A percentile compares a stretch with the other conserved stretches of the same genome.
These are phyloP conservation scores for Ceratocystis diversiconidia DNA, from an alignment of 2,329 filamentous ascomycete species.

Conservation along the genomic window DNA sequence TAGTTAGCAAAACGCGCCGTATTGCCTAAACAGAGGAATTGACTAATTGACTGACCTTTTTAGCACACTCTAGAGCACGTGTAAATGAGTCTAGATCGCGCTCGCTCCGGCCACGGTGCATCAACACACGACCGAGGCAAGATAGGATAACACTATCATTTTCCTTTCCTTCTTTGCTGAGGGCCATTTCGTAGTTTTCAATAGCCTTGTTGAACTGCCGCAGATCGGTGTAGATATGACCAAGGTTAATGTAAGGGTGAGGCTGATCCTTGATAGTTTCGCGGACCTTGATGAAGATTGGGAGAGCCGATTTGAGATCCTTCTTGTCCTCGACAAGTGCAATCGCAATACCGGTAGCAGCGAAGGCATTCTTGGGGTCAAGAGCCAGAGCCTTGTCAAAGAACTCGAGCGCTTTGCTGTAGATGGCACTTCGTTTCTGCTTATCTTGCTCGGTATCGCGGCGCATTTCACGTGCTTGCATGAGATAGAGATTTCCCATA, in stretches of 20 bases:
- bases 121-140: conserved; percentile 77
- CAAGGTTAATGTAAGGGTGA: conserved; percentile 82
- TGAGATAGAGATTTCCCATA: conserved; percentile 88
- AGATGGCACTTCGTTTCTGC: conserved; percentile 75
- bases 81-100: conserved; percentile 43
- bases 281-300: conserved; percentile 78
- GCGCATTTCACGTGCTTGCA: conserved; percentile 85
- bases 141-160: conserved; percentile 68
- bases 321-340: conserved; percentile 90
- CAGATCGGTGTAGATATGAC: conserved; percentile 81
- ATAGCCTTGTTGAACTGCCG: conserved; percentile 84
- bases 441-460: conserved; percentile 79
- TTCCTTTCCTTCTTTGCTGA: conserved; percentile 59
- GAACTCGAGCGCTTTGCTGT: conserved; percentile 89
- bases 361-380: conserved; percentile 91
- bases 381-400: conserved; percentile 93
- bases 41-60: conserved; percentile 38
- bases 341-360: conserved; percentile 89
- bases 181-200: conserved; percentile 80
- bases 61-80: conserved; percentile 44
- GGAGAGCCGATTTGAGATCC: conserved; percentile 65
- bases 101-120: conserved; percentile 58
- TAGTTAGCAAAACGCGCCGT: background rate
- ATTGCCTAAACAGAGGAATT: background rate
- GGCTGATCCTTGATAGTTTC: conserved; percentile 72